phyloP scores from a whole-genome alignment of 345 rosid species.

The Lepidium didymum region DNA sequence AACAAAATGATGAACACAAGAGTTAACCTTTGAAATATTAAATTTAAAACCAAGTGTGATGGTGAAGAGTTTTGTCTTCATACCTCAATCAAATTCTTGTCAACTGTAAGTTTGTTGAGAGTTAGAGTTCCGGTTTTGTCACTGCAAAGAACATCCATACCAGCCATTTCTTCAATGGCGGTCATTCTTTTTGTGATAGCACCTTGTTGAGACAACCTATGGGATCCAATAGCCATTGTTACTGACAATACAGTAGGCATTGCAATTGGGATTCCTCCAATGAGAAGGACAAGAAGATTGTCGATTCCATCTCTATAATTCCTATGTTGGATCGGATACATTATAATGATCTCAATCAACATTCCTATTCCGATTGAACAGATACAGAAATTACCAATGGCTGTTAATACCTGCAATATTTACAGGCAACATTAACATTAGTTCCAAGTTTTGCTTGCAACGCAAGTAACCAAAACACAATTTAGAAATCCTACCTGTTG shows the following conservation, averaged over 20 bases:
- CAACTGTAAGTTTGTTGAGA: constrained; percentile 91
- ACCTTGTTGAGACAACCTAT: constrained; percentile 82
- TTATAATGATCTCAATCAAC: constrained; percentile 62
- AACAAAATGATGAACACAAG: neutral
- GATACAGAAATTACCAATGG: constrained; percentile 96
- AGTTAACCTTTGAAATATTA: neutral
- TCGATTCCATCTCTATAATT: constrained; percentile 80
- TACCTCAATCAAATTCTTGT: constrained; percentile 76
- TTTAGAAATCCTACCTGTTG: constrained; percentile 41
- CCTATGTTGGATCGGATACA: constrained; percentile 73
- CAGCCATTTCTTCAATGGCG: constrained; percentile 98
- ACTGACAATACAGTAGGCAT: constrained; percentile 97
- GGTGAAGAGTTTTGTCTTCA: neutral
- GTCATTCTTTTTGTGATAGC: constrained; percentile 99
- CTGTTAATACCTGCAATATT: constrained; percentile 54
- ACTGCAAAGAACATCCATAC: constrained; percentile 96
- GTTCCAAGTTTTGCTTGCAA: neutral
- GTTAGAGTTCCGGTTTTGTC: constrained; percentile 96
- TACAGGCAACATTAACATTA: neutral
- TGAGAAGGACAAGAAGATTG: constrained; percentile 90
- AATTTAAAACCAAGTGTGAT: neutral
- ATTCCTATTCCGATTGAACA: constrained; percentile 84
- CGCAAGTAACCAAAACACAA: neutral
- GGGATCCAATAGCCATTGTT: constrained; percentile 98
- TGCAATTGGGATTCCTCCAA: constrained; percentile 96